Conservation (phyloP, 306 rosid genomes). For the Mimosa bimucronata region DNA sequence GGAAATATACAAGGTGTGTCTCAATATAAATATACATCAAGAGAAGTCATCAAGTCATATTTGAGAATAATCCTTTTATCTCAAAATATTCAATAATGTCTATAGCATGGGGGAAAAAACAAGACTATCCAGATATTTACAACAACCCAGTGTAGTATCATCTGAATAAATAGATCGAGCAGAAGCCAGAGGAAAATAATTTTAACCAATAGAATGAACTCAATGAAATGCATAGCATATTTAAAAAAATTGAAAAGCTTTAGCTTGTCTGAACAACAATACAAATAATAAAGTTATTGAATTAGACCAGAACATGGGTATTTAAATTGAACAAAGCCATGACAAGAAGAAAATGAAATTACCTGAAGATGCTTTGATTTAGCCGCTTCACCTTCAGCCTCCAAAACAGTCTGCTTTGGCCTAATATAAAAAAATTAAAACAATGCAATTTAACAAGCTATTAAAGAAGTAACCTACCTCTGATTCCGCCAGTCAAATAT, state of each 20-base stretch:
- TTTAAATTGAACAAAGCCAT: slow-evolving; percentile 26
- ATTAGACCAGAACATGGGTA: slow-evolving; percentile 4
- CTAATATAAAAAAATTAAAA: slow-evolving; percentile 48
- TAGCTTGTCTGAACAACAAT: slow-evolving; percentile 17
- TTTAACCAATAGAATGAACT: slow-evolving; percentile 27
- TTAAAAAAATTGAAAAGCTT: slow-evolving; percentile 27
- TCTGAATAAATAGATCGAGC: not conserved
- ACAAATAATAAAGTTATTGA: not conserved
- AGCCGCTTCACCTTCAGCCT: slow-evolving; percentile 92
- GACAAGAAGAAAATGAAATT: slow-evolving; percentile 24
- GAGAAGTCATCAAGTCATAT: not conserved
- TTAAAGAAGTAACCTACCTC: slow-evolving; percentile 10
- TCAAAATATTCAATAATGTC: slow-evolving; percentile 3
- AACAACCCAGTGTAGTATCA: slow-evolving; percentile 13
- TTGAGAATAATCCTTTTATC: not conserved
- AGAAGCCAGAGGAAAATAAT: slow-evolving; percentile 2
- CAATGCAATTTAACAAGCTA: slow-evolving; percentile 21
- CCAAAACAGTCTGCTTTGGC: slow-evolving; percentile 92
- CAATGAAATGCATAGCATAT: slow-evolving; percentile 23
- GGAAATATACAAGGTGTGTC: slow-evolving; percentile 7
- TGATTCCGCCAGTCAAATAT: slow-evolving; percentile 3
- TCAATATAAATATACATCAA: no score
- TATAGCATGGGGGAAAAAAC: not conserved
- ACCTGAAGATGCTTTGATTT: slow-evolving; percentile 72
- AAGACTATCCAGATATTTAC: not conserved